Evolutionary conservation across 1,139 yeast genomes (phyloP).

Genomic region (Diutina siamensis): DNA sequence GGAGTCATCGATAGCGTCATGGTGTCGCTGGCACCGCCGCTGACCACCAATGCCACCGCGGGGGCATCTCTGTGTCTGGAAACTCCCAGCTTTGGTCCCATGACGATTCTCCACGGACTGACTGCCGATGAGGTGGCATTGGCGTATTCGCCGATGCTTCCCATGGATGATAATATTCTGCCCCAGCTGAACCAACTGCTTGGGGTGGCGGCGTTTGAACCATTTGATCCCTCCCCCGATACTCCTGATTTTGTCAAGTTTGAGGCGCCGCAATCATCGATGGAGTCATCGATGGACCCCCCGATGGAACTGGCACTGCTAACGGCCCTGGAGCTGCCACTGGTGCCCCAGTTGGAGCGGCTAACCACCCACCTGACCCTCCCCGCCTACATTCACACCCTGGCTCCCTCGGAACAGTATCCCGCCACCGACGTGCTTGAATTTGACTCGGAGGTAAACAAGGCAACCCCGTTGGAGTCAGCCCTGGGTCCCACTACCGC

Average conservation of each 20-base stretch:
- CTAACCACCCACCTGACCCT: not conserved
- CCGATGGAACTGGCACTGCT: not conserved
- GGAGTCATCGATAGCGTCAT: not conserved
- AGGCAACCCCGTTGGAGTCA: not conserved
- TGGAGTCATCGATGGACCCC: too few species aligned
- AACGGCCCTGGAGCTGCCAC: slow-evolving; percentile 4
- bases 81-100: not conserved
- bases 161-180: slow-evolving; percentile 2
- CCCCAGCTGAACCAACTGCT: slow-evolving; percentile 2
- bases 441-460: not conserved
- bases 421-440: not conserved
- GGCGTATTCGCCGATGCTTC: not conserved
- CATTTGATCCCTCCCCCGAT: not conserved
- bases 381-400: not conserved
- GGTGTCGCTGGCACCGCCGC: slow-evolving; percentile 5
- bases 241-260: not conserved
- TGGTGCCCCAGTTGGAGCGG: not conserved
- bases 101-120: not conserved
- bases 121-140: not conserved
- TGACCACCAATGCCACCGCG: slow-evolving; percentile 4
- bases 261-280: too few species aligned
- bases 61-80: not conserved
- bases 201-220: not conserved
- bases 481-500: not conserved
- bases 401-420: not conserved